These are phyloP conservation scores for Raffaelea deltoideospora DNA, from an alignment of 2,329 filamentous ascomycete species.

Conservation along the genomic window DNA sequence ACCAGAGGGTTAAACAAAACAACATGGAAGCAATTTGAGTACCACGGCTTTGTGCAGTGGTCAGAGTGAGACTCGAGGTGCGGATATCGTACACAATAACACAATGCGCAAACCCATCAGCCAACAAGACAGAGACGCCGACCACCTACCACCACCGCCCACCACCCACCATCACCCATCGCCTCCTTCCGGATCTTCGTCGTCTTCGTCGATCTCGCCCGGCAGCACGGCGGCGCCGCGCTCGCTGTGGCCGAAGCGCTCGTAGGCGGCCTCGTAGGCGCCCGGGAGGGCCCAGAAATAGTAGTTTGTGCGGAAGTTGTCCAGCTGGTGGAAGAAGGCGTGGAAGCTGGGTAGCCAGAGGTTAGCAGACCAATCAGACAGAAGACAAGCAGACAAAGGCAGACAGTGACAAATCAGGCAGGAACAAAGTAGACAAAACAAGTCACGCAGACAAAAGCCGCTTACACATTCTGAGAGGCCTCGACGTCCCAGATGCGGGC, in stretches of 20 bases:
- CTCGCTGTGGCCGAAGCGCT: constrained; percentile 25
- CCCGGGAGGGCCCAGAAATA: constrained; percentile 63
- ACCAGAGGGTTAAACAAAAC: no score
- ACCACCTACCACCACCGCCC: no score
- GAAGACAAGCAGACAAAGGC: background rate
- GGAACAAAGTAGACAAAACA: no score
- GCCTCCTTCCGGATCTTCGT: constrained; percentile 16
- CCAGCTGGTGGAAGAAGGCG: constrained; percentile 64
- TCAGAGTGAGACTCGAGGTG: no score
- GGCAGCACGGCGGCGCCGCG: constrained; percentile 23
- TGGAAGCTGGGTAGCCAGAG: constrained; percentile 45
- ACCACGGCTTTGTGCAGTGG: no score
- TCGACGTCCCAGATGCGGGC: constrained; percentile 81
- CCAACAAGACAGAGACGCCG: no score
- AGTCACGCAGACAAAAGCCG: constrained; percentile 12
- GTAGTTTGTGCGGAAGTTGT: constrained; percentile 55
- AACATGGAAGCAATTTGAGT: no score
- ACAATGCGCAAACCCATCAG: no score
- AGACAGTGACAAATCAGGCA: no score
- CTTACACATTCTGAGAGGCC: constrained; percentile 73
- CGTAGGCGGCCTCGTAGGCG: constrained; percentile 46
- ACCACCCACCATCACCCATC: constrained; percentile 6
- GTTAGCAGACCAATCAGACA: background rate
- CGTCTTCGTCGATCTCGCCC: constrained; percentile 35
- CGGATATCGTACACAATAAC: no score